Conservation (phyloP, 805 yeast species). For the Wickerhamomyces alni region DNA sequence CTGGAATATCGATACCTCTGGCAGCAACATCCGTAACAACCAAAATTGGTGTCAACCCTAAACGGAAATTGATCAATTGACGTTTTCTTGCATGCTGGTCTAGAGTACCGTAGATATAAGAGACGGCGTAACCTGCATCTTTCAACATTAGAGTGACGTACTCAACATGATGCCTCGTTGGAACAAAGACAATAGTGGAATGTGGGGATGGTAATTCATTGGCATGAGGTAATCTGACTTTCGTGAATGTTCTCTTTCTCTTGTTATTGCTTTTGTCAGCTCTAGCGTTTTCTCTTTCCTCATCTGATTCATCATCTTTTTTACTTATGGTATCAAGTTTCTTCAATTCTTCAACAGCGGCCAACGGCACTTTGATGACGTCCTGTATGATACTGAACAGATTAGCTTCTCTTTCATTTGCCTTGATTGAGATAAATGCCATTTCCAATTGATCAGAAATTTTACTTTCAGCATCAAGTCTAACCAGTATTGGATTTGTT, state of each 20-base stretch:
- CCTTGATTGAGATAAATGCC: conserved; percentile 78
- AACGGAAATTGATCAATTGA: conserved; percentile 78
- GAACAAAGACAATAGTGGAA: conserved; percentile 91
- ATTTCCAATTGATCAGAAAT: conserved; percentile 86
- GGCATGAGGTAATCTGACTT: conserved; percentile 66
- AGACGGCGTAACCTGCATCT: conserved; percentile 77
- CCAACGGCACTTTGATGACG: conserved; percentile 77
- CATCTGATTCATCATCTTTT: conserved; percentile 36
- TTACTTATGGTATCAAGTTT: conserved; percentile 44
- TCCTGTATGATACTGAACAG: conserved; percentile 72
- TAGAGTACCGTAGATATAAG: conserved; percentile 89
- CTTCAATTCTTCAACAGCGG: conserved; percentile 60
- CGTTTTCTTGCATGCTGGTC: conserved; percentile 93
- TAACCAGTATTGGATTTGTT: conserved; percentile 83
- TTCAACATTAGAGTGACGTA: conserved; percentile 67
- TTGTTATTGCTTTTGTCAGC: conserved; percentile 30
- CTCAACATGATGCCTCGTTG: conserved; percentile 97
- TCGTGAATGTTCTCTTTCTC: conserved; percentile 33
- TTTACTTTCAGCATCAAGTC: conserved; percentile 89
- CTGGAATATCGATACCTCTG: conserved; percentile 97
- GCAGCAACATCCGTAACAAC: conserved; percentile 99
- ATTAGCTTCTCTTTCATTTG: conserved; percentile 86
- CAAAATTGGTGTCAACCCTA: conserved; percentile 77
- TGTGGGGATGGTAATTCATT: conserved; percentile 76
- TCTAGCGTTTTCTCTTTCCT: conserved; percentile 46